Evolutionary conservation across 805 yeast species (phyloP).

Genomic region (Teunomyces funiuensis): DNA sequence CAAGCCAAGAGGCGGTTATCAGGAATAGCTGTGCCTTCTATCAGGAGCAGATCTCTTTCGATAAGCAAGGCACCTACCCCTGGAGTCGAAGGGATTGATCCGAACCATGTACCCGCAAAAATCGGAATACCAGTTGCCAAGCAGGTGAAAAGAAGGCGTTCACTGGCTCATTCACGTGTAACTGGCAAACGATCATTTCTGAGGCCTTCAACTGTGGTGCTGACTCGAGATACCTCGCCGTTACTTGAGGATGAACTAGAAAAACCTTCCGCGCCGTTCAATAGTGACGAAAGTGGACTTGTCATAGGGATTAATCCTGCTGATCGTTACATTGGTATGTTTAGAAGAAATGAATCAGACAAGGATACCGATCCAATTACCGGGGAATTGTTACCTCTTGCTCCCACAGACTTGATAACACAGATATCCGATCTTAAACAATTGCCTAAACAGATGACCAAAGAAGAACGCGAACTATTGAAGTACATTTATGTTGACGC

Average conservation of each 20-base stretch:
- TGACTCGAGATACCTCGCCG: slow-evolving; percentile 2
- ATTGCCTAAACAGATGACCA: slow-evolving; percentile 39
- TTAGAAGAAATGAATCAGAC: slow-evolving; percentile 11
- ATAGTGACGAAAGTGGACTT: slow-evolving; percentile 16
- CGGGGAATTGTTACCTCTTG: slow-evolving; percentile 31
- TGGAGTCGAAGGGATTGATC: slow-evolving; percentile 10
- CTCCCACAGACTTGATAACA: slow-evolving; percentile 36
- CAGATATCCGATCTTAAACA: slow-evolving; percentile 30
- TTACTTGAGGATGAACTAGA: slow-evolving; percentile 1
- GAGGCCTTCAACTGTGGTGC: not conserved
- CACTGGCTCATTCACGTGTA: slow-evolving; percentile 16
- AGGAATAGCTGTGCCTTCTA: slow-evolving; percentile 28
- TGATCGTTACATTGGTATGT: slow-evolving; percentile 29
- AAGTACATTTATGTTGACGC: slow-evolving; percentile 51
- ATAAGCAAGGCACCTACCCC: slow-evolving; percentile 22
- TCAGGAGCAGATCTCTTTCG: slow-evolving; percentile 30
- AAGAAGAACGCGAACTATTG: slow-evolving; percentile 37
- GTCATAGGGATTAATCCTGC: slow-evolving; percentile 35
- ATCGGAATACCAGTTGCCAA: slow-evolving; percentile 40
- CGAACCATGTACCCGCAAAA: slow-evolving; percentile 26
- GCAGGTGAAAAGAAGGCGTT: slow-evolving; percentile 29
- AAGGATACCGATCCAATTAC: not conserved
- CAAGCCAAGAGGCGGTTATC: slow-evolving; percentile 35
- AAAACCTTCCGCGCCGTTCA: not conserved
- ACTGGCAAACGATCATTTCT: slow-evolving; percentile 9